Conservation (phyloP, 176 grass and related monocot species). For the Zizania latifolia region DNA sequence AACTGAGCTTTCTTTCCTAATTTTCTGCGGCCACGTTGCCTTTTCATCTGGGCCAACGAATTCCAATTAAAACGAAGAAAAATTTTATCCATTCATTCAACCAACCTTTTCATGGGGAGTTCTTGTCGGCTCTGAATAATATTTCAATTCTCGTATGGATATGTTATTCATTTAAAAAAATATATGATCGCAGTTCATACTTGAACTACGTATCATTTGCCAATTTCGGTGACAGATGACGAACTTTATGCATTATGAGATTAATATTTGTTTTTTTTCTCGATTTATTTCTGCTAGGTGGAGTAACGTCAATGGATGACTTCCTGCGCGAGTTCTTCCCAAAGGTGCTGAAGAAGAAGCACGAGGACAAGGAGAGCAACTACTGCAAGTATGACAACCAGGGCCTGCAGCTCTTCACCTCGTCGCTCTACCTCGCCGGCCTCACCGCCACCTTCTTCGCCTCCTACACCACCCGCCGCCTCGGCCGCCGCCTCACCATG, state of each 20-base stretch:
- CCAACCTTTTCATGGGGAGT: neutral
- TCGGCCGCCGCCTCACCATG: conserved; percentile 82
- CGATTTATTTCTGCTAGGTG: conserved; percentile 31
- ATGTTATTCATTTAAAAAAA: neutral
- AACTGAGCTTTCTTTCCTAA: neutral
- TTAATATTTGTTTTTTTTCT: neutral
- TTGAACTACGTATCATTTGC: neutral
- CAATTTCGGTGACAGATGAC: neutral
- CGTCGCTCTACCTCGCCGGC: conserved; percentile 85
- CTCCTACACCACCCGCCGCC: conserved; percentile 81
- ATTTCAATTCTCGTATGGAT: too few species aligned
- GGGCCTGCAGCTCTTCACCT: conserved; percentile 77
- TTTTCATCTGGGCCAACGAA: neutral
- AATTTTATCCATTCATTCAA: neutral
- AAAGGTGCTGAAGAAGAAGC: conserved; percentile 55
- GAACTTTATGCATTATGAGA: neutral
- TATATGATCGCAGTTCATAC: neutral
- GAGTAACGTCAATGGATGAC: conserved; percentile 74
- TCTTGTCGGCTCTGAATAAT: too few species aligned
- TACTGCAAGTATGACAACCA: conserved; percentile 99
- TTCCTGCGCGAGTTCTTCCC: conserved; percentile 78
- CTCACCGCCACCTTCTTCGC: conserved; percentile 83
- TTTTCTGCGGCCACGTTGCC: neutral
- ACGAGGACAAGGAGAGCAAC: conserved; percentile 75
- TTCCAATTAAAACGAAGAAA: neutral